Conservation (phyloP, 257 asterid species). For the Haberlea rhodopensis region DNA sequence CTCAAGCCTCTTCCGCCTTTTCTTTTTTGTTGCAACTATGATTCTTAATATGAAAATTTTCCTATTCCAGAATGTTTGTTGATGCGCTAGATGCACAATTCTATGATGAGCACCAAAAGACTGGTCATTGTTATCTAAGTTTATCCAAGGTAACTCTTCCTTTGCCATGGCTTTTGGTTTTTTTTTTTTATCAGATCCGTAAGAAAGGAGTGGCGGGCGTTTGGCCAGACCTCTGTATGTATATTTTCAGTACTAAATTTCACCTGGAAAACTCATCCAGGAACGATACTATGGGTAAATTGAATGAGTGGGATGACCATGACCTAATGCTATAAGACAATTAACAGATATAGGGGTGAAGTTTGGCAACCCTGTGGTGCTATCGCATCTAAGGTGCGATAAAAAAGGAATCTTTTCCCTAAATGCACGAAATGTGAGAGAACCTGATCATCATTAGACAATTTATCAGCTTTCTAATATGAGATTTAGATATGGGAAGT, state of each 20-base stretch:
- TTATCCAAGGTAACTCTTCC: slow-evolving; percentile 57
- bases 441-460: background rate
- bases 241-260: too few relatives aligned
- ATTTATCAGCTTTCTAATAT: background rate
- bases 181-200: background rate
- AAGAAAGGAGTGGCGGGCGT: background rate
- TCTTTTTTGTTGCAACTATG: background rate
- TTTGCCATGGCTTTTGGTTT: background rate
- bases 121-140: slow-evolving; percentile 73
- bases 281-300: background rate
- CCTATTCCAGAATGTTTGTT: slow-evolving; percentile 71
- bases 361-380: too few relatives aligned
- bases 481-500: background rate
- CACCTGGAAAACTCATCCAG: background rate
- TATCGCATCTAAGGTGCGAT: too few relatives aligned
- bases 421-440: background rate
- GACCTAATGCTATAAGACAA: background rate
- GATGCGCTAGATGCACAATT: slow-evolving; percentile 72
- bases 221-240: background rate
- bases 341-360: too few relatives aligned
- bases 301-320: background rate
- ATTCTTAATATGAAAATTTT: slow-evolving; percentile 11
- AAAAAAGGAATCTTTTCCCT: background rate
- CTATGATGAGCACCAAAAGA: slow-evolving; percentile 64
- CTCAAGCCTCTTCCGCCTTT: background rate